These are phyloP conservation scores for Teratosphaeria zuluensis DNA, from an alignment of 2,329 filamentous ascomycete genomes.

Conservation along the genomic window DNA sequence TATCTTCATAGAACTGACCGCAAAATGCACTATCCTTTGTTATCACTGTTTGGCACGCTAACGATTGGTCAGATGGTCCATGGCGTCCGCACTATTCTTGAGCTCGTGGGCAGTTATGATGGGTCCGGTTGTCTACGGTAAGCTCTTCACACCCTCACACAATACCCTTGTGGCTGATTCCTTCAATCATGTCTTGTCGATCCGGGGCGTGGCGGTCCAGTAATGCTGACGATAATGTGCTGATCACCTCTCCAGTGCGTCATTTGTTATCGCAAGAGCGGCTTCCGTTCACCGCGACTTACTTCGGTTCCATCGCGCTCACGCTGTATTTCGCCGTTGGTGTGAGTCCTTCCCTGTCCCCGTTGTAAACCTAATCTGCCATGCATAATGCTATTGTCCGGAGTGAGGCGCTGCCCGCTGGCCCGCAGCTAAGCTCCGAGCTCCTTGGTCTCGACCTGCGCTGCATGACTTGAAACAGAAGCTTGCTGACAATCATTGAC, in stretches of 20 bases:
- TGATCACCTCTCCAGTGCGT: slow-evolving; percentile 39
- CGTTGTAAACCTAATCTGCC: background rate
- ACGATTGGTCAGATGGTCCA: slow-evolving; percentile 66
- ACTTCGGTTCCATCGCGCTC: slow-evolving; percentile 84
- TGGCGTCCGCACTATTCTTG: slow-evolving; percentile 83
- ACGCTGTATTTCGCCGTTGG: slow-evolving; percentile 89
- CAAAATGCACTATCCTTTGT: background rate
- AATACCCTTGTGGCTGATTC: background rate
- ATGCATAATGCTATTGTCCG: background rate
- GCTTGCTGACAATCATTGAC: slow-evolving; percentile 7
- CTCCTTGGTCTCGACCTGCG: background rate
- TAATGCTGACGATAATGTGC: slow-evolving; percentile 2
- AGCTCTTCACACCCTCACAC: slow-evolving; percentile 14
- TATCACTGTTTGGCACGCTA: slow-evolving; percentile 25
- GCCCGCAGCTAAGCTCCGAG: background rate
- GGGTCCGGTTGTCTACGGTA: slow-evolving; percentile 71
- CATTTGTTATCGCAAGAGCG: slow-evolving; percentile 78
- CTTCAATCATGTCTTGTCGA: slow-evolving; percentile 3
- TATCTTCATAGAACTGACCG: background rate
- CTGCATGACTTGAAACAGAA: slow-evolving; percentile 3
- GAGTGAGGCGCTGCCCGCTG: background rate
- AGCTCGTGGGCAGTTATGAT: slow-evolving; percentile 89
- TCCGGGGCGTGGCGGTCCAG: slow-evolving; percentile 3
- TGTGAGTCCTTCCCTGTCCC: slow-evolving; percentile 49
- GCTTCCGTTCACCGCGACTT: slow-evolving; percentile 84